Base-by-base conservation (phyloP, 2,329 filamentous ascomycete genomes). In the Claviceps humidiphila region DNA sequence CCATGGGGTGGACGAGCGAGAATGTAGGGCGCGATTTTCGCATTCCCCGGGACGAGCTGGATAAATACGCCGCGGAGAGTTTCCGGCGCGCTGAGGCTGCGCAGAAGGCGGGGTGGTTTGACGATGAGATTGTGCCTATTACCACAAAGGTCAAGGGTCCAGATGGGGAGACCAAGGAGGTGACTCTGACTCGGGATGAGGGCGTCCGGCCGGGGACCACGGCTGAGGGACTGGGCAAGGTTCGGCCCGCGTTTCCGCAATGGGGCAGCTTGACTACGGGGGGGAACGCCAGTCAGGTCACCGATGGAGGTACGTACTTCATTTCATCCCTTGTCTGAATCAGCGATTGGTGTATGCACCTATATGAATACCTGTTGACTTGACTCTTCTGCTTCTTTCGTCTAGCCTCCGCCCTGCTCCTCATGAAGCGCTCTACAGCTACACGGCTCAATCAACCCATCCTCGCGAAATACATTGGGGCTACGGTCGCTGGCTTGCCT, bases 1-100 rank as follows among this genome's bases (percentile, higher is more conserved):
- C 91, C 59, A 98, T 98, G 93, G 93, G 93, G 22, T 94, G 95
- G 80, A 98, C 93, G 2, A 91, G 85, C 54, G 93, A 98, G 75
- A 97, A 97, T 66, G 89, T 98, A 30, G 89, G 85, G 61, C 81
- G 81, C 48, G 93, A 97, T 71, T 97, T 97, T 68, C 80, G 85
- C 64, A 84, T 98, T 65, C 72, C 80, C 2, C 81, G 93, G 55
- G 82, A 90, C 65, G 71, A 73, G 66, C 87, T 97, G 72, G 93
- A 98, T 69, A 74, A 77, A 58, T 97, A 83, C 67, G 88, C 93
- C 0, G 86, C 86, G 9, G 89, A 94, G 73, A 89, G 84, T 46
- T 98, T 89, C 75, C 80, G 83, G 58, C 80, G 89, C 47, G 93
- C 93, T 30, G 93, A 98, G 74, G 75, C 70, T 43, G 90, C 93